A percentile compares a stretch with the other conserved stretches of the same genome.
phyloP scores from a whole-genome alignment of 2,329 filamentous ascomycete species.

The Fusarium marasasianum region DNA sequence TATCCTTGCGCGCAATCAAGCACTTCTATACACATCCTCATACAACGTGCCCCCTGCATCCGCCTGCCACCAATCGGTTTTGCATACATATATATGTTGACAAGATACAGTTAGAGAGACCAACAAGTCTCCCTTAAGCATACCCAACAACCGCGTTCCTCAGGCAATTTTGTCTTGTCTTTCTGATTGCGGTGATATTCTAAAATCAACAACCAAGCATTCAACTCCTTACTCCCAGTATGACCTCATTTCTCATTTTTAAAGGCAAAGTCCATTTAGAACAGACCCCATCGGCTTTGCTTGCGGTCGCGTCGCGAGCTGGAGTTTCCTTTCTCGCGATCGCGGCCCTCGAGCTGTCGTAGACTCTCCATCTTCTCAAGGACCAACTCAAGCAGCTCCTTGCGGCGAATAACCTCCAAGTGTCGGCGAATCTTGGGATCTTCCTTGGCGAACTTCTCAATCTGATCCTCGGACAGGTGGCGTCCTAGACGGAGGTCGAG shows the following conservation, averaged over 20 bases:
- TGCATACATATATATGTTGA: background rate
- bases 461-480: slow-evolving; percentile 78
- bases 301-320: slow-evolving; percentile 45
- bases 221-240: slow-evolving; percentile 44
- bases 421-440: slow-evolving; percentile 90
- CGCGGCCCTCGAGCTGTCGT: slow-evolving; percentile 81
- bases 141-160: background rate
- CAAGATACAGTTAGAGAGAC: background rate
- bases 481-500: slow-evolving; percentile 87
- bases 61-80: background rate
- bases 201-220: slow-evolving; percentile 39
- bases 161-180: slow-evolving; percentile 4
- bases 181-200: slow-evolving; percentile 26
- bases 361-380: slow-evolving; percentile 96
- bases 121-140: background rate
- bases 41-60: slow-evolving; percentile 5
- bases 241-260: slow-evolving; percentile 41
- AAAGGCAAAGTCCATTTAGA: slow-evolving; percentile 45
- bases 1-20: slow-evolving; percentile 40
- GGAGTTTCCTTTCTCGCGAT: slow-evolving; percentile 60
- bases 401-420: slow-evolving; percentile 89
- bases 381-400: slow-evolving; percentile 92
- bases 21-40: slow-evolving; percentile 33
- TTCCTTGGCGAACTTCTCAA: slow-evolving; percentile 91
- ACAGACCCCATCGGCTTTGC: slow-evolving; percentile 61